Evolutionary conservation across 345 rosid genomes (phyloP).

Genomic region (Mangifera indica): DNA sequence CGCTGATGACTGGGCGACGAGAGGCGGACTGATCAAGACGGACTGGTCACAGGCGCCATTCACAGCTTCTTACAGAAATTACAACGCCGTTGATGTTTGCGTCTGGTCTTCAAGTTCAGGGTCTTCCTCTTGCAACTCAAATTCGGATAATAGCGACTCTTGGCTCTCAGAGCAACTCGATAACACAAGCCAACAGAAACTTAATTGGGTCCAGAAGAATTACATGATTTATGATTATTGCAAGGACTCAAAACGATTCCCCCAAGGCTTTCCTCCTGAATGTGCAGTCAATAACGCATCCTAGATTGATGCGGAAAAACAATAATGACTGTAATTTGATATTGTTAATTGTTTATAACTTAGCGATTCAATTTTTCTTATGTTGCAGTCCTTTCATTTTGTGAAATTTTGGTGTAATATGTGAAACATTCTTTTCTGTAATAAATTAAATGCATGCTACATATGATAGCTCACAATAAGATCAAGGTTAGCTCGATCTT

Average conservation of each 20-base stretch:
- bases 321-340: too few relatives aligned
- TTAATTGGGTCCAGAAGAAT: constrained; percentile 38
- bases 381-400: neutral
- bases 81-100: constrained; percentile 36
- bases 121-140: constrained; percentile 29
- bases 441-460: too few relatives aligned
- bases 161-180: constrained; percentile 36
- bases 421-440: too few relatives aligned
- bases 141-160: neutral
- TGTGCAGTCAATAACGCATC: constrained; percentile 14
- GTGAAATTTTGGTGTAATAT: too few relatives aligned
- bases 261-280: constrained; percentile 33
- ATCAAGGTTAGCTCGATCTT: too few relatives aligned
- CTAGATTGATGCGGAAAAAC: neutral
- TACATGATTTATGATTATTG: constrained; percentile 53
- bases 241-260: constrained; percentile 36
- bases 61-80: constrained; percentile 43
- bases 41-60: constrained; percentile 52
- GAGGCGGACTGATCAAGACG: constrained; percentile 42
- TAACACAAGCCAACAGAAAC: constrained; percentile 19
- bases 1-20: constrained; percentile 51
- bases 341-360: too few relatives aligned
- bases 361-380: too few relatives aligned
- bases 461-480: too few relatives aligned
- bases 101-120: constrained; percentile 31